Percentiles rank a stretch among this genome's conserved stretches.
These are phyloP conservation scores for Penicillium odoratum DNA, from an alignment of 495 filamentous ascomycete genomes.

Conservation along the genomic window DNA sequence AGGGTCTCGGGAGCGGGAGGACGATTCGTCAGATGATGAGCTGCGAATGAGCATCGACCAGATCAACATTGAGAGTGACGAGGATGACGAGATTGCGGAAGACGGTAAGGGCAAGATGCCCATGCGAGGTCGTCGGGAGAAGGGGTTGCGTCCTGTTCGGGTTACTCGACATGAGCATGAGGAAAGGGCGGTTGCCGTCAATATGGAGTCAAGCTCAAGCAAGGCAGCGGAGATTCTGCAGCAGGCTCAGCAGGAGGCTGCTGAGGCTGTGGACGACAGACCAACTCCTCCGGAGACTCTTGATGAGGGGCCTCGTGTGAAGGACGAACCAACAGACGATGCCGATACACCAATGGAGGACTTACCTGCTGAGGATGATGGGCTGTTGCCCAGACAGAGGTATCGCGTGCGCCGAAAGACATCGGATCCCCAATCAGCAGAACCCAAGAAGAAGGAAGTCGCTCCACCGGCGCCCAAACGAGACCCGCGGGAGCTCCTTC, in stretches of 20 bases:
- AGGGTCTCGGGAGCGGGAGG: slow-evolving; percentile 9
- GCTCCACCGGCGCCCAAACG: slow-evolving; percentile 11
- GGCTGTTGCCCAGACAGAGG: slow-evolving; percentile 37
- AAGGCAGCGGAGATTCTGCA: slow-evolving; percentile 43
- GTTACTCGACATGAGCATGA: slow-evolving; percentile 53
- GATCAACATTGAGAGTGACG: slow-evolving; percentile 50
- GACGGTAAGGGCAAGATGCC: slow-evolving; percentile 42
- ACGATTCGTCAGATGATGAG: slow-evolving; percentile 48
- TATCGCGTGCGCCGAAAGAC: slow-evolving; percentile 42
- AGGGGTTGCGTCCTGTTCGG: slow-evolving; percentile 47
- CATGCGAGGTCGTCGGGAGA: slow-evolving; percentile 23
- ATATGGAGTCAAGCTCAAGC: slow-evolving; percentile 52
- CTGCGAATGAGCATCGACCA: slow-evolving; percentile 49
- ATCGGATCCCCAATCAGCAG: slow-evolving; percentile 20
- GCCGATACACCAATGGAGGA: slow-evolving; percentile 41
- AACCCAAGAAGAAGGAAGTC: slow-evolving; percentile 2
- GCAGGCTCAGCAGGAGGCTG: slow-evolving; percentile 36
- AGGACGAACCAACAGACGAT: slow-evolving; percentile 47
- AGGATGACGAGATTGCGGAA: slow-evolving; percentile 22
- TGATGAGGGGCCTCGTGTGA: slow-evolving; percentile 32
- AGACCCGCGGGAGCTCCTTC: slow-evolving; percentile 39
- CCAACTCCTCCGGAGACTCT: slow-evolving; percentile 22
- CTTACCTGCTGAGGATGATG: slow-evolving; percentile 39
- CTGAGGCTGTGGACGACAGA: slow-evolving; percentile 29
- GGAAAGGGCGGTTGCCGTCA: slow-evolving; percentile 49